phyloP scores from a whole-genome alignment of 352 stramenopile genomes.

The Saprolegnia parasitica region DNA sequence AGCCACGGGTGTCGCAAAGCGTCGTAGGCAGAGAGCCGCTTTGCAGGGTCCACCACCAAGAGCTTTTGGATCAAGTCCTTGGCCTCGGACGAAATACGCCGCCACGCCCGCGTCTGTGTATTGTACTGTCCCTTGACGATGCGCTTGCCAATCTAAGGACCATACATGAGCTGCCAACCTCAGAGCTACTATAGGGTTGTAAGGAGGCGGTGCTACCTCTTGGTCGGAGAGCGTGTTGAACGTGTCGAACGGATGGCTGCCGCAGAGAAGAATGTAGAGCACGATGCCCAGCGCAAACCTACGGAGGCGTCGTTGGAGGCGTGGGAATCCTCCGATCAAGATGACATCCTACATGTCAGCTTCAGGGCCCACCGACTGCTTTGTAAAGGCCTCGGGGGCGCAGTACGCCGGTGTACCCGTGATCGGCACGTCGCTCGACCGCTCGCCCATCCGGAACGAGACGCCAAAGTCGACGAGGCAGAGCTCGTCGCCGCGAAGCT shows the following conservation, averaged over 20 bases:
- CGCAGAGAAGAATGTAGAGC: conserved; percentile 82
- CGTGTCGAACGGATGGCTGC: conserved; percentile 74
- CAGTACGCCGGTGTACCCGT: conserved; percentile 74
- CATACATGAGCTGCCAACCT: background rate
- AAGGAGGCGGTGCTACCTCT: conserved; percentile 48
- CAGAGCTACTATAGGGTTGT: background rate
- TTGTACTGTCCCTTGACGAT: conserved; percentile 78
- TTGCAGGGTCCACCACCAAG: conserved; percentile 55
- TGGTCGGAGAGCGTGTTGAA: conserved; percentile 84
- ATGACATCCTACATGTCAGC: conserved; percentile 19
- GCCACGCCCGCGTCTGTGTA: conserved; percentile 64
- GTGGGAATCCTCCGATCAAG: too few species aligned
- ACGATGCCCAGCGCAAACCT: conserved; percentile 79
- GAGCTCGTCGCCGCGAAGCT: conserved; percentile 60
- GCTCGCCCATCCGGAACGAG: conserved; percentile 71
- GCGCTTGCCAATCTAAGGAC: conserved; percentile 56
- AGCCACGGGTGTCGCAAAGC: conserved; percentile 74
- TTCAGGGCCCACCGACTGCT: background rate
- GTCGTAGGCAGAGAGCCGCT: conserved; percentile 58
- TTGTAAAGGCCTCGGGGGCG: conserved; percentile 41
- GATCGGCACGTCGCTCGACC: conserved; percentile 62
- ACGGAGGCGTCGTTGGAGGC: too few species aligned
- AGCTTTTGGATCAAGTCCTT: conserved; percentile 70
- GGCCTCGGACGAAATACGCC: conserved; percentile 55
- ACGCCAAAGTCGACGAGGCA: conserved; percentile 85